Conservation (phyloP, 768 basidiomycete genomes). For the Termitomyces sp. region DNA sequence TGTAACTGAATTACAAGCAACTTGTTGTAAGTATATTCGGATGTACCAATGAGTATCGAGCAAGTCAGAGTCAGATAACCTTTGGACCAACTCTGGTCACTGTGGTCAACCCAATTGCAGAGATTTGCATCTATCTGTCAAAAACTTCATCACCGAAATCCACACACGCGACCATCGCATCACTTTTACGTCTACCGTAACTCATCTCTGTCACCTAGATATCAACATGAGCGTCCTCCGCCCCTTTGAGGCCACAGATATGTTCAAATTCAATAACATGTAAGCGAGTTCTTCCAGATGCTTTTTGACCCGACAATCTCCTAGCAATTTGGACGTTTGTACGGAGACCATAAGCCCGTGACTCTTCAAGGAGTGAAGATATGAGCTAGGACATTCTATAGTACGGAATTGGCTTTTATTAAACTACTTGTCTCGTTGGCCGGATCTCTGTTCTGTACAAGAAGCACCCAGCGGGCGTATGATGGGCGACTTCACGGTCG, state of each 20-base stretch:
- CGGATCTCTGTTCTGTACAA: conserved; percentile 82
- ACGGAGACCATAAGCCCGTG: conserved; percentile 82
- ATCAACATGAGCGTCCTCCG: conserved; percentile 75
- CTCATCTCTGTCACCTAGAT: neutral
- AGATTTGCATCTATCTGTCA: too few species aligned
- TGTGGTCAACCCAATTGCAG: too few species aligned
- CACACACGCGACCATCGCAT: neutral
- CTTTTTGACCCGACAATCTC: neutral
- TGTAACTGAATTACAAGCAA: neutral
- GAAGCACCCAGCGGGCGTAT: conserved; percentile 76
- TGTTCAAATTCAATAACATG: conserved; percentile 94
- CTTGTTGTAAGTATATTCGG: too few species aligned
- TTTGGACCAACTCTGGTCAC: neutral
- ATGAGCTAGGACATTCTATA: conserved; percentile 21
- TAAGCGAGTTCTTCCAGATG: conserved; percentile 28
- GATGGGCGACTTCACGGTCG: conserved; percentile 50
- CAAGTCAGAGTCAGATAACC: neutral
- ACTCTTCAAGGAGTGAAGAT: neutral
- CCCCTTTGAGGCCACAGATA: conserved; percentile 83
- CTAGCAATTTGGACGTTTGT: conserved; percentile 91
- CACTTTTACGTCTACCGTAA: neutral
- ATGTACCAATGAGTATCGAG: too few species aligned
- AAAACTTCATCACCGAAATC: neutral
- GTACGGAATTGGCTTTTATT: conserved; percentile 91
- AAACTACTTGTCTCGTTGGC: conserved; percentile 86